Percentiles rank a stretch among this genome's conserved stretches.
Evolutionary conservation across 192 early-diverging fungal species (phyloP).

Genomic region (Phlyctochytrium arcticum): DNA sequence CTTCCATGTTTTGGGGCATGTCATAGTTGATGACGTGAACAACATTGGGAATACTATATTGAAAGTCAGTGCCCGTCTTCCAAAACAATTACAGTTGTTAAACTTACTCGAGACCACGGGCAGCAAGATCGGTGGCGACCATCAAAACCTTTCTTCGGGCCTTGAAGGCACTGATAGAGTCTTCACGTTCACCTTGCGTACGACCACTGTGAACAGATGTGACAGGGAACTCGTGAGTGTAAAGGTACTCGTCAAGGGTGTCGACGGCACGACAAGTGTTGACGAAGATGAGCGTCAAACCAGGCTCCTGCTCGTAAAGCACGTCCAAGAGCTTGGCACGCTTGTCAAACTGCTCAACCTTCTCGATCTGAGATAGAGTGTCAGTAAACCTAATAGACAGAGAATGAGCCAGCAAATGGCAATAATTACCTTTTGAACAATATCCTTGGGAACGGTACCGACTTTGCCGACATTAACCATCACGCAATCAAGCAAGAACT

Average conservation of each 20-base stretch:
- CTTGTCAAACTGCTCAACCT: slow-evolving; percentile 73
- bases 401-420: neutral
- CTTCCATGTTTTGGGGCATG: slow-evolving; percentile 24
- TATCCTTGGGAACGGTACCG: slow-evolving; percentile 82
- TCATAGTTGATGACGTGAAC: slow-evolving; percentile 94
- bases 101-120: slow-evolving; percentile 73
- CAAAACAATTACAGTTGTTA: neutral
- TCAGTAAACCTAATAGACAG: neutral
- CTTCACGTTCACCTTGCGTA: slow-evolving; percentile 84
- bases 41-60: slow-evolving; percentile 74
- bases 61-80: neutral
- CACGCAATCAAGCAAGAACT: slow-evolving; percentile 67
- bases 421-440: slow-evolving; percentile 73
- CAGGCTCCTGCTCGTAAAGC: slow-evolving; percentile 20
- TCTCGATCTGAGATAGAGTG: slow-evolving; percentile 50
- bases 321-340: slow-evolving; percentile 74
- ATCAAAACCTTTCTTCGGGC: slow-evolving; percentile 61
- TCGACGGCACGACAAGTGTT: slow-evolving; percentile 87
- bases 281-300: slow-evolving; percentile 84
- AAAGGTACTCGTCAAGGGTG: slow-evolving; percentile 54
- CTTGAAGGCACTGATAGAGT: slow-evolving; percentile 69
- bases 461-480: slow-evolving; percentile 84
- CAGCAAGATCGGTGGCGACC: slow-evolving; percentile 90
- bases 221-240: slow-evolving; percentile 27
- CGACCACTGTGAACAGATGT: slow-evolving; percentile 80